Base-by-base conservation (phyloP, 768 basidiomycete genomes). In the Pleurotus pulmonarius region DNA sequence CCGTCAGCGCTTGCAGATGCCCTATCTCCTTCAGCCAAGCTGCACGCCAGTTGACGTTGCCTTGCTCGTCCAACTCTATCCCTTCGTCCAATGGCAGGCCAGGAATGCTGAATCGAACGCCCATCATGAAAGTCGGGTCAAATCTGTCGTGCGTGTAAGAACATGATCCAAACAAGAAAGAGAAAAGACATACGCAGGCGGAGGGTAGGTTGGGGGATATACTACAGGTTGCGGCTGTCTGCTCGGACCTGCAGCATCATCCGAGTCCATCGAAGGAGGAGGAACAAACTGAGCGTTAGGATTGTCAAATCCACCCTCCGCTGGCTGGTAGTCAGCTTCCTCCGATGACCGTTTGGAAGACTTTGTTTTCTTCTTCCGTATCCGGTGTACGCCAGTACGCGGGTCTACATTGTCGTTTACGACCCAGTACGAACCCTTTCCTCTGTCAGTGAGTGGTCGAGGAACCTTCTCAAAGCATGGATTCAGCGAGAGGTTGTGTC, bases 391-490 rank as follows among this genome's bases (percentile, higher is more conserved):
- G 37, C 92, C 92, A 3, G 92, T 92, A 40, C 90, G 88, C 48
- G 90, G 90, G 64, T 93, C 90, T 44, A 93, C 89, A 63, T 89
- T 88, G 64, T 93, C 90, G 64, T 93, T 92, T 59, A 94, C 92
- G 0, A 90, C 92, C 92, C 92, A 94, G 65, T 93, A 94, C 0
- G 90, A 92, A 18, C 92, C 92, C 65, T 94, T 94, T 52, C 92
- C 92, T 51, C 92, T 86, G 64, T 94, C 92, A 5, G 92, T 94
- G 61, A 94, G 81, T 11, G 92, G 92, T n/a, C 92, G 88, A 2
- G 92, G 87, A 4, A 93, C 88, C 70, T 94, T 94, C 71, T 92
- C 90, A 64, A 94, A 94, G 66, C 90, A 94, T 51, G 92, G 91
- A 62, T 94, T 94, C 59, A 94, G 78, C 5, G 92, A 94, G 22